Conservation (phyloP, 2,329 filamentous ascomycete genomes). For the Dothideomycetidae sp. region DNA sequence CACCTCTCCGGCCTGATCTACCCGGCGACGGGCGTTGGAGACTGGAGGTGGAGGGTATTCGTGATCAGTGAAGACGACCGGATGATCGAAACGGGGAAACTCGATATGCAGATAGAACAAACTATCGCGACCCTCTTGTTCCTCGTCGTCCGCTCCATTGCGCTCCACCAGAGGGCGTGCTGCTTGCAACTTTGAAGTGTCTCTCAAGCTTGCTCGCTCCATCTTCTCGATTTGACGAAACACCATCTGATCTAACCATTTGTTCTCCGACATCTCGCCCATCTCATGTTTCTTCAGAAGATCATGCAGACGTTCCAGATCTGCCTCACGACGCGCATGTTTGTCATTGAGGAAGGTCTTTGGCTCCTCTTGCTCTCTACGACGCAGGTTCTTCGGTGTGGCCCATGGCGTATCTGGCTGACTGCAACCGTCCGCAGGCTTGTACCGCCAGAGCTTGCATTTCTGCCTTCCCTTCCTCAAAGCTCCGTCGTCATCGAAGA, state of each 20-base stretch:
- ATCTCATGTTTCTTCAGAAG: slow-evolving; percentile 97
- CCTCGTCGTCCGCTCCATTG: slow-evolving; percentile 27
- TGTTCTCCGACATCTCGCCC: slow-evolving; percentile 82
- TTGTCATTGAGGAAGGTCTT: slow-evolving; percentile 39
- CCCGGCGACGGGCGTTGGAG: slow-evolving; percentile 45
- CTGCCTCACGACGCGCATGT: slow-evolving; percentile 36
- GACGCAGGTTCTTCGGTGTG: slow-evolving; percentile 39
- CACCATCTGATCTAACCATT: slow-evolving; percentile 91
- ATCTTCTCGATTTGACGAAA: slow-evolving; percentile 76
- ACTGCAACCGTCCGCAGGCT: slow-evolving; percentile 71
- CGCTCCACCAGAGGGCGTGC: background rate
- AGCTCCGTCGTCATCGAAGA: slow-evolving; percentile 91
- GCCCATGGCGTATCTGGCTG: slow-evolving; percentile 63
- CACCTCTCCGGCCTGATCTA: slow-evolving; percentile 51
- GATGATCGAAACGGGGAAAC: slow-evolving; percentile 87
- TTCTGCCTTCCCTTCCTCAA: slow-evolving; percentile 85
- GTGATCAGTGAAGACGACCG: slow-evolving; percentile 85
- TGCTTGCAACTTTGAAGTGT: slow-evolving; percentile 15
- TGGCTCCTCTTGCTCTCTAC: slow-evolving; percentile 39
- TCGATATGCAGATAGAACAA: slow-evolving; percentile 80
- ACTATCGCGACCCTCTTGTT: slow-evolving; percentile 37
- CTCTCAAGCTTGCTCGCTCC: slow-evolving; percentile 26
- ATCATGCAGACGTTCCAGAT: slow-evolving; percentile 77
- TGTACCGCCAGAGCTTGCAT: slow-evolving; percentile 69
- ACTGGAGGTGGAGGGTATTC: slow-evolving; percentile 79